Percentiles rank a stretch among this genome's conserved stretches.
These are phyloP conservation scores for Scheffersomyces illinoinensis DNA, from an alignment of 1,139 yeast species.

Conservation along the genomic window DNA sequence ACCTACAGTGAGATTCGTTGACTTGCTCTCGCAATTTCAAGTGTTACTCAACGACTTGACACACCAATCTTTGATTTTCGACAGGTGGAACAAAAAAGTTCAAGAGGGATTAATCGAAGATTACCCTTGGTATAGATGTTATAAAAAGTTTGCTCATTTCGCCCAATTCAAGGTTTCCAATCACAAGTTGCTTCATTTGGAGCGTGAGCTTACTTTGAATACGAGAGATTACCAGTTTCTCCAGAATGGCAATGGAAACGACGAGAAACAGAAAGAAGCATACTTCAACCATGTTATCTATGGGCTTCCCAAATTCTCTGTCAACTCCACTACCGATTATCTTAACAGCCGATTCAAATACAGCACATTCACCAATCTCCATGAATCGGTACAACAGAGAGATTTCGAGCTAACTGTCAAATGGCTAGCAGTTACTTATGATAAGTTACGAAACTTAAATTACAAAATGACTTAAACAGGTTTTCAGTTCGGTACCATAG, in stretches of 20 bases:
- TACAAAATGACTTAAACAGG: constrained; percentile 10
- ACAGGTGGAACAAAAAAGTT: constrained; percentile 36
- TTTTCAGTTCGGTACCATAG: not conserved
- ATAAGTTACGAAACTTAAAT: constrained; percentile 19
- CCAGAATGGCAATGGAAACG: constrained; percentile 2
- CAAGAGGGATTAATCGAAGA: constrained; percentile 54
- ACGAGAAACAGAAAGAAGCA: constrained; percentile 7
- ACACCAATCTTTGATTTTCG: constrained; percentile 28
- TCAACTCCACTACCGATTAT: constrained; percentile 5
- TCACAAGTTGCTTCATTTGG: constrained; percentile 53
- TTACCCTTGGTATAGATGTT: constrained; percentile 69
- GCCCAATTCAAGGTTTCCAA: constrained; percentile 59
- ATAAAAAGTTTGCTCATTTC: constrained; percentile 57
- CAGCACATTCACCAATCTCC: constrained; percentile 27
- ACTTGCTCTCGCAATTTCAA: constrained; percentile 20
- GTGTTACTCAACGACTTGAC: constrained; percentile 24
- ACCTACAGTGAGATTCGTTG: constrained; percentile 15
- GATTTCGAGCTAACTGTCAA: constrained; percentile 29
- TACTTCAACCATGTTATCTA: constrained; percentile 28
- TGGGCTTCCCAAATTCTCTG: constrained; percentile 19
- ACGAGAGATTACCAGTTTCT: constrained; percentile 26
- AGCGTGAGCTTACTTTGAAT: constrained; percentile 29
- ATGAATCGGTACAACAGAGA: constrained; percentile 20
- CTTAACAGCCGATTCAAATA: constrained; percentile 11
- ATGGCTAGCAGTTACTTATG: constrained; percentile 31